phyloP scores from a whole-genome alignment of 2,329 filamentous ascomycete genomes.

The Cladosporium sp. region DNA sequence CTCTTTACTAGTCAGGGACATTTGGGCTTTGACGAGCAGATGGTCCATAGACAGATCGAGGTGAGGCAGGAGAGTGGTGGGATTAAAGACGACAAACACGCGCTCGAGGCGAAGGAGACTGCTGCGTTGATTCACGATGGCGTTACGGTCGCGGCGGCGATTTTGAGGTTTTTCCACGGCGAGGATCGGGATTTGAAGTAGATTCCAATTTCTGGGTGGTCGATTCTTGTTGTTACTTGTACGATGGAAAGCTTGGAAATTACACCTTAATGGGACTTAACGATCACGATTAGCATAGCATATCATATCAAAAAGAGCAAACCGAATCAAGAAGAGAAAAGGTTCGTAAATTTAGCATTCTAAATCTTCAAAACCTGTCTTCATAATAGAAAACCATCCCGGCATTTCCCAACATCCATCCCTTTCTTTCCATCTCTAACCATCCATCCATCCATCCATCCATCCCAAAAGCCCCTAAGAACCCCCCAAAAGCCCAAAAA shows the following conservation, averaged over 20 bases:
- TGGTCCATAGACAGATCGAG: constrained; percentile 44
- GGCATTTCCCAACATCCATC: too few relatives aligned
- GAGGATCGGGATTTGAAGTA: constrained; percentile 43
- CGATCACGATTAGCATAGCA: too few relatives aligned
- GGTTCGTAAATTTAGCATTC: too few relatives aligned
- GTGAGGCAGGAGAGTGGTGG: constrained; percentile 40
- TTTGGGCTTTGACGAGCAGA: constrained; percentile 44
- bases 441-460: background rate
- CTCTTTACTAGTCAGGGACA: constrained; percentile 47
- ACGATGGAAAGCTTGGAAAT: too few relatives aligned
- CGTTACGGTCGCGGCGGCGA: constrained; percentile 34
- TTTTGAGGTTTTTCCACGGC: constrained; percentile 46
- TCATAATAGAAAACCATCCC: too few relatives aligned
- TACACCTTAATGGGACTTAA: too few relatives aligned
- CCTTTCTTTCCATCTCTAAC: background rate
- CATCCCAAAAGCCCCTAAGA: constrained; percentile 18
- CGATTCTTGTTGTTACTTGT: too few relatives aligned
- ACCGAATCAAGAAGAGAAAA: too few relatives aligned
- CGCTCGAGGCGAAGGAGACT: constrained; percentile 34
- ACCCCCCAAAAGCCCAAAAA: constrained; percentile 73
- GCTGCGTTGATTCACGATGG: constrained; percentile 40
- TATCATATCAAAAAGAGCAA: too few relatives aligned
- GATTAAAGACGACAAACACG: constrained; percentile 36
- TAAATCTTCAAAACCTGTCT: too few relatives aligned
- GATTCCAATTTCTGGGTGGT: too few relatives aligned